Evolutionary conservation across 352 stramenopile genomes (phyloP), one percentile per base, ranked within the genome.

Genomic region (Phytophthora fragariae): DNA sequence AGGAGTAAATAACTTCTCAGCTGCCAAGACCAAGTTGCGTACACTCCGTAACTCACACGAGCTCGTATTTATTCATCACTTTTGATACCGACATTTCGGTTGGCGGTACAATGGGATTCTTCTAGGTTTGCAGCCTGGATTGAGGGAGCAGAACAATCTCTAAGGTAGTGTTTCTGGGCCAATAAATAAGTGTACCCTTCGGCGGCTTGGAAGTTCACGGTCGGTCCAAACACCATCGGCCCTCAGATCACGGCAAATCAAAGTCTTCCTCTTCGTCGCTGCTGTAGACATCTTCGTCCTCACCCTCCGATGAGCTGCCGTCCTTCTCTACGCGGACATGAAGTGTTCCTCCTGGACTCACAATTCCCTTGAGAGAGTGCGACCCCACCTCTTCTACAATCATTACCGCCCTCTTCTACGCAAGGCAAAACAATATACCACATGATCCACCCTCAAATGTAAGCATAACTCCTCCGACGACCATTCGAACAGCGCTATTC

Each of bases 321-420:
- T 88, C 84, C 56, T 82, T 84, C 24, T 89, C 79, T 11, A 94
- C 65, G 10, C 75, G 78, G 59, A 94, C 76, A n/a, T 71, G 76
- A 2, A 84, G 86, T 19, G 87, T 94, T 56, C 87, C 87, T 50
- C 78, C 78, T 39, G 87, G 87, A 62, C 83, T 92, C 41, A 93
- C 76, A 19, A 85, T 73, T 14, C 72, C 85, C 41, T 90, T 81
- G 9, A 94, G n/a, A 2, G 72, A 72, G 53, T 83, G 84, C 0
- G 70, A 76, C 2, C 85, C 84, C 4, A 83, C 63, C 33, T 86
- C 80, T 54, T 84, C 70, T 29, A 78, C 70, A 58, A 92, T 75
- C 68, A 85, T 79, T 11, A 92, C 80, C 1, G 65, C 73, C 39
- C 75, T 81, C 46, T 77, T 86, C 71, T 83, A 37, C 15, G 31